A percentile compares a stretch with the other conserved stretches of the same genome.
Evolutionary conservation across 345 rosid genomes (phyloP).

Genomic region (Cochlearia excelsa): DNA sequence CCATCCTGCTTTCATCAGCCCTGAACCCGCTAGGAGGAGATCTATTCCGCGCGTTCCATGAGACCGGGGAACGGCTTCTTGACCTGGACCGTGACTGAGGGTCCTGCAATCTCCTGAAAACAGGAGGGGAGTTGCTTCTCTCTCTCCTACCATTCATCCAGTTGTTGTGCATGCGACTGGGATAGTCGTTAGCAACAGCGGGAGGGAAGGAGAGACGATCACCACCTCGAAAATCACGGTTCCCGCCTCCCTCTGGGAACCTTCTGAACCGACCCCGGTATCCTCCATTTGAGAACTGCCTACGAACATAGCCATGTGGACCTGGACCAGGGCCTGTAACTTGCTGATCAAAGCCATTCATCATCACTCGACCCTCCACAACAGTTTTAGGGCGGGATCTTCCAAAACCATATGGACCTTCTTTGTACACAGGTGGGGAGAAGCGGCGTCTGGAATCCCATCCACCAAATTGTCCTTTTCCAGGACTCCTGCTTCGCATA

Average conservation of each 20-base stretch:
- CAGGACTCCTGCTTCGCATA: constrained; percentile 42
- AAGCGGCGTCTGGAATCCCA: constrained; percentile 42
- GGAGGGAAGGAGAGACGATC: constrained; percentile 20
- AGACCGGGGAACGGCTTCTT: constrained; percentile 51
- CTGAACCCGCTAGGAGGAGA: constrained; percentile 38
- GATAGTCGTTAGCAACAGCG: constrained; percentile 32
- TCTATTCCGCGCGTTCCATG: constrained; percentile 46
- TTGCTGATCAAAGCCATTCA: constrained; percentile 34
- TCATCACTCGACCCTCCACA: constrained; percentile 36
- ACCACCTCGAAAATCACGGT: constrained; percentile 24
- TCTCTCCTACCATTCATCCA: constrained; percentile 42
- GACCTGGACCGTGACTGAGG: constrained; percentile 46
- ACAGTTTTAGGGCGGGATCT: constrained; percentile 38
- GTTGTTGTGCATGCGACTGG: constrained; percentile 28
- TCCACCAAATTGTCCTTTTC: constrained; percentile 27
- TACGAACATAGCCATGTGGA: constrained; percentile 28
- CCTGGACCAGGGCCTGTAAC: constrained; percentile 25
- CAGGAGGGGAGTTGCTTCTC: constrained; percentile 55
- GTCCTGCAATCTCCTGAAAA: constrained; percentile 36
- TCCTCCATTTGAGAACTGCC: constrained; percentile 42
- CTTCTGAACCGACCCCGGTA: constrained; percentile 46
- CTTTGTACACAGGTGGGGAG: constrained; percentile 32
- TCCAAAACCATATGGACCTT: constrained; percentile 33
- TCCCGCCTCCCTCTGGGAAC: constrained; percentile 26
- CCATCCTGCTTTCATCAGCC: constrained; percentile 1